These are phyloP conservation scores for Hypoxylon rubiginosum DNA, from an alignment of 2,329 filamentous ascomycete species.

Conservation along the genomic window DNA sequence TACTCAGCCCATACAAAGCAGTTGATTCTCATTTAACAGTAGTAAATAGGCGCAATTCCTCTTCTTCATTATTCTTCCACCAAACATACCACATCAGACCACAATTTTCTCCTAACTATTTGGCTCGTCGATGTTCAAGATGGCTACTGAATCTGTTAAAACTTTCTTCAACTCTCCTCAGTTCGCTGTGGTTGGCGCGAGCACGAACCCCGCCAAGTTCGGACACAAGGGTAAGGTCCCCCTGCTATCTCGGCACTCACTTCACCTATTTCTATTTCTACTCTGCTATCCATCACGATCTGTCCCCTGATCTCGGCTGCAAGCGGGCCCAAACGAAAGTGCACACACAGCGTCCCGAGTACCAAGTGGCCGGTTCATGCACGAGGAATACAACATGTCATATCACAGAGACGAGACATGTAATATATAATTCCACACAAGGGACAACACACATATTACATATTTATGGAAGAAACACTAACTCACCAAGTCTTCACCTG, in stretches of 20 bases:
- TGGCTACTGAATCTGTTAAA: constrained; percentile 78
- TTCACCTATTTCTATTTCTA: too few relatives aligned
- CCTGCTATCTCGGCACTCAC: constrained; percentile 2
- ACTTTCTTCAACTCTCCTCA: constrained; percentile 83
- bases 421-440: neutral
- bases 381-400: constrained; percentile 4
- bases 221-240: constrained; percentile 81
- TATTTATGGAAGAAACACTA: neutral
- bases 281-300: neutral
- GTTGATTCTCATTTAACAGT: constrained; percentile 32
- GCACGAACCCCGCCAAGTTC: constrained; percentile 85
- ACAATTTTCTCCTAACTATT: constrained; percentile 4
- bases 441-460: constrained; percentile 4
- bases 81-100: constrained; percentile 23
- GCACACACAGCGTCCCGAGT: neutral
- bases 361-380: constrained; percentile 26
- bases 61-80: constrained; percentile 14
- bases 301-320: constrained; percentile 30
- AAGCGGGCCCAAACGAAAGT: constrained; percentile 19
- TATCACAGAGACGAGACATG: neutral
- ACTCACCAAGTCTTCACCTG: constrained; percentile 80
- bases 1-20: constrained; percentile 31
- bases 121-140: constrained; percentile 51
- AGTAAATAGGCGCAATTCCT: constrained; percentile 12
- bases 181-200: constrained; percentile 92